These are phyloP conservation scores for Fabrea salina DNA, from an alignment of 169 alveolate genomes.

Conservation along the genomic window DNA sequence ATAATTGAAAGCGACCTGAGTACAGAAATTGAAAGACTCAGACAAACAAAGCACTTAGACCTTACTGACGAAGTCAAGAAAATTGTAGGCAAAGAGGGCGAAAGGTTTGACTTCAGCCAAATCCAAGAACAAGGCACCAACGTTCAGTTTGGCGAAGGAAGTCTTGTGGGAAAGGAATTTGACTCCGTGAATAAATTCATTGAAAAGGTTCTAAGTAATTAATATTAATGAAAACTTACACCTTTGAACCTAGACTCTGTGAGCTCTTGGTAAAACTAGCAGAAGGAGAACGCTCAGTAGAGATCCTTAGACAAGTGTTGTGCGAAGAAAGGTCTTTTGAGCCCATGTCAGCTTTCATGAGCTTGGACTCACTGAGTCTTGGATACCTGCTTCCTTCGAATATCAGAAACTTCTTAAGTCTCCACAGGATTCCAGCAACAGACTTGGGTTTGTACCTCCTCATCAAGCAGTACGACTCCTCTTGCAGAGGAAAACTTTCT, in stretches of 20 bases:
- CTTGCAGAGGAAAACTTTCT: conserved; percentile 11
- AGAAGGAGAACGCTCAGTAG: conserved; percentile 15
- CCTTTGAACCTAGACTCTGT: no score
- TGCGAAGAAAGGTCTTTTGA: conserved; percentile 29
- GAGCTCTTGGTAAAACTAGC: no score
- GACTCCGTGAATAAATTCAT: background rate
- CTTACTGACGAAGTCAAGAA: background rate
- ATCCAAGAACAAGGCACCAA: background rate
- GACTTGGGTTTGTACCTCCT: conserved; percentile 6
- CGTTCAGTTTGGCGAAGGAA: background rate
- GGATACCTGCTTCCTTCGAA: background rate
- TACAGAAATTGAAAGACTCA: background rate
- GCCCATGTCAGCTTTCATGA: conserved; percentile 1
- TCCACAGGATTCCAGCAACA: background rate
- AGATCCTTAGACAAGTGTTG: background rate
- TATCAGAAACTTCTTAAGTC: background rate
- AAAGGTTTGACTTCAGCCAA: background rate
- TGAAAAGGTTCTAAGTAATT: background rate
- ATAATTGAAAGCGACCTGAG: background rate
- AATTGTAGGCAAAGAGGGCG: background rate
- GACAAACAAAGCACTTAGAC: background rate
- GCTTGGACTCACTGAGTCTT: background rate
- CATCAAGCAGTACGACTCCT: conserved; percentile 7
- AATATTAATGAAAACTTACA: no score
- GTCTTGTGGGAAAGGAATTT: background rate